A percentile compares a stretch with the other conserved stretches of the same genome.
Evolutionary conservation across 2,329 filamentous ascomycete genomes (phyloP).

Genomic region (Cladorrhinum sp.): DNA sequence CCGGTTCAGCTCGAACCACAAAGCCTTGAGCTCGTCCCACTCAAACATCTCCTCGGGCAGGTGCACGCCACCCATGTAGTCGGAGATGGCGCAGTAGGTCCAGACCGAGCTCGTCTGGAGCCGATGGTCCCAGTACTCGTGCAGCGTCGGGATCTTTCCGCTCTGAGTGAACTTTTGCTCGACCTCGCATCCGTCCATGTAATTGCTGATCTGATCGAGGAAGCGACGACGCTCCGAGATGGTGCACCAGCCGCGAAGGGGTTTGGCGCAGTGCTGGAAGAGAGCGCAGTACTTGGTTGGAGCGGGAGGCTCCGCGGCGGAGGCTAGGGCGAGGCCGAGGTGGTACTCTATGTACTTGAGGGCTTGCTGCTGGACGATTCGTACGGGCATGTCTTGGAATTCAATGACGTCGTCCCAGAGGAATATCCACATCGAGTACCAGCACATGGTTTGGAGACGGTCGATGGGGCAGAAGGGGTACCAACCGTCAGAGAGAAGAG

Average conservation of each 20-base stretch:
- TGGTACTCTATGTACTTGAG: conserved; percentile 17
- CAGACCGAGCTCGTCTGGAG: conserved; percentile 14
- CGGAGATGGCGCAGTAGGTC: conserved; percentile 10
- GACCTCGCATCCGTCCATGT: conserved; percentile 18
- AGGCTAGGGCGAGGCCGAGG: conserved; percentile 8
- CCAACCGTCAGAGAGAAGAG: conserved; percentile 14
- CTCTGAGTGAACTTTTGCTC: conserved; percentile 8
- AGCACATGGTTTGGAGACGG: conserved; percentile 14
- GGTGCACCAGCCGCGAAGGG: neutral
- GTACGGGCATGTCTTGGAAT: conserved; percentile 4
- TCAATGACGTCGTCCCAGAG: conserved; percentile 23
- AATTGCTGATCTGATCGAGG: conserved; percentile 12
- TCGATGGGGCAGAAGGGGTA: conserved; percentile 13
- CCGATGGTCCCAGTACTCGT: conserved; percentile 19
- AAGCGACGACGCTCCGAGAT: conserved; percentile 7
- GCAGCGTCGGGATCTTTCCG: conserved; percentile 9
- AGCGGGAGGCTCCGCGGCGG: neutral
- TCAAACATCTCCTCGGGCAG: conserved; percentile 11
- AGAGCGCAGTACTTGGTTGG: conserved; percentile 17
- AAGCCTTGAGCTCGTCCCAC: conserved; percentile 7
- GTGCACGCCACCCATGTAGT: conserved; percentile 16
- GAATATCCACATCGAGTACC: conserved; percentile 20
- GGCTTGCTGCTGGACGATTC: conserved; percentile 14
- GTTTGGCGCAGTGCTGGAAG: conserved; percentile 11
- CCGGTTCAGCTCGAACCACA: conserved; percentile 14